These are phyloP conservation scores for Pleurozium schreberi DNA, from an alignment of 225 moss, liverwort and hornwort genomes.

Conservation along the genomic window DNA sequence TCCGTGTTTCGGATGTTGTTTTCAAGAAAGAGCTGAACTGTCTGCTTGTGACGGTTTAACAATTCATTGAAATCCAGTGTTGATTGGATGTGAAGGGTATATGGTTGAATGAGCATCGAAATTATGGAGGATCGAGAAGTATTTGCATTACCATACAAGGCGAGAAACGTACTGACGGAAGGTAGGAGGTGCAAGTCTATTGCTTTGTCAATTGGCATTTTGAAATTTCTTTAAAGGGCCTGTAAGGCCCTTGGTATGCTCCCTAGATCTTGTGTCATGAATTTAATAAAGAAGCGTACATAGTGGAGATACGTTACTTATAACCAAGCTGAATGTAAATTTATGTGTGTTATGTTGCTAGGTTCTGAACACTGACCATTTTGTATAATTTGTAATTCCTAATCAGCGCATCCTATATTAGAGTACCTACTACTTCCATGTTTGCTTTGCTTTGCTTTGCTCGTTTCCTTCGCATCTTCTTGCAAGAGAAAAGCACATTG, in stretches of 20 bases:
- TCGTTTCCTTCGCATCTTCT: background rate
- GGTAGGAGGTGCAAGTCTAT: conserved; percentile 20
- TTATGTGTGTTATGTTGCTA: background rate
- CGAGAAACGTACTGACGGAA: conserved; percentile 75
- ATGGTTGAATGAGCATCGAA: conserved; percentile 98
- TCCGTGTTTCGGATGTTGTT: background rate
- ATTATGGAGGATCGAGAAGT: conserved; percentile 78
- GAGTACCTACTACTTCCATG: background rate
- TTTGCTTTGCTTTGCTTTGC: background rate
- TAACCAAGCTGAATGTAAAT: background rate
- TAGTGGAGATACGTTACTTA: background rate
- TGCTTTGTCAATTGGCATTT: background rate
- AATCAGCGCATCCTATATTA: background rate
- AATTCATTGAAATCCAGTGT: background rate
- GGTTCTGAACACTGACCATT: background rate
- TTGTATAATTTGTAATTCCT: background rate
- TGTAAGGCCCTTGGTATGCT: background rate
- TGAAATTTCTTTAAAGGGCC: background rate
- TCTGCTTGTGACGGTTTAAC: background rate
- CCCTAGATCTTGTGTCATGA: background rate
- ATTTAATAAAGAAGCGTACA: background rate
- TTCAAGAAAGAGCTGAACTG: background rate
- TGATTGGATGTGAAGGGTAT: conserved; percentile 53
- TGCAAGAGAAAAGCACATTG: background rate
- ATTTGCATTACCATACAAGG: conserved; percentile 89